Conservation (phyloP, 768 basidiomycete genomes). For the Austroboletus eburneus region DNA sequence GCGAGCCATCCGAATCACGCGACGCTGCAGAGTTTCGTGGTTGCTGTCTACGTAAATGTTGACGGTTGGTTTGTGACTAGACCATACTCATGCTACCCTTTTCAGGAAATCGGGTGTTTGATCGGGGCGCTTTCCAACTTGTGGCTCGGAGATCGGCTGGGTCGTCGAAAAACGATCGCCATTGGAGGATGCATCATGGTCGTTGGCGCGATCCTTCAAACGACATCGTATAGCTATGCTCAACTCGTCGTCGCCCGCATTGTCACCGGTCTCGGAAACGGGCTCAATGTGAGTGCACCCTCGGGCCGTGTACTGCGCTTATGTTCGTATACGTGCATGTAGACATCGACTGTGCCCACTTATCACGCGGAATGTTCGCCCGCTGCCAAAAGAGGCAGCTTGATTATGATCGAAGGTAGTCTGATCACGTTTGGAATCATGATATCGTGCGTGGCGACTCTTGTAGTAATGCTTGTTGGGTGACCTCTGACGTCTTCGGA, state of each 20-base stretch:
- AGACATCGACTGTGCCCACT: slow-evolving; percentile 63
- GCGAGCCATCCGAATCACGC: slow-evolving; percentile 40
- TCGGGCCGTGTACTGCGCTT: not conserved
- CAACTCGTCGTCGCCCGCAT: slow-evolving; percentile 61
- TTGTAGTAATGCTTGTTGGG: not conserved
- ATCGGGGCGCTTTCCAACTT: slow-evolving; percentile 55
- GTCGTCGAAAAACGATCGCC: slow-evolving; percentile 54
- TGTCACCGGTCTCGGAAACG: slow-evolving; percentile 63
- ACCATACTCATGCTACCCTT: not conserved
- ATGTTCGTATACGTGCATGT: not conserved
- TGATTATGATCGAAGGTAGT: slow-evolving; percentile 64
- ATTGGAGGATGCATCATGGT: slow-evolving; percentile 59
- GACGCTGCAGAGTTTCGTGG: slow-evolving; percentile 54
- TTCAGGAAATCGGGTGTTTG: slow-evolving; percentile 61
- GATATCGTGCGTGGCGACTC: slow-evolving; percentile 44
- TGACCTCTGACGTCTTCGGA: not conserved
- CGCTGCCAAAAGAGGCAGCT: slow-evolving; percentile 51
- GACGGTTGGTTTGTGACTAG: not conserved
- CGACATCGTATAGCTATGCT: slow-evolving; percentile 52
- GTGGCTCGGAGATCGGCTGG: slow-evolving; percentile 56
- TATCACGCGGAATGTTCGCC: slow-evolving; percentile 68
- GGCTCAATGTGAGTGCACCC: slow-evolving; percentile 44
- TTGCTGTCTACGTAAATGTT: slow-evolving; percentile 53
- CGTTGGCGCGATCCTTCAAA: slow-evolving; percentile 57
- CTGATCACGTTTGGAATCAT: slow-evolving; percentile 62